These are phyloP conservation scores for Mimosa pudica DNA, from an alignment of 306 rosid genomes.

Conservation along the genomic window DNA sequence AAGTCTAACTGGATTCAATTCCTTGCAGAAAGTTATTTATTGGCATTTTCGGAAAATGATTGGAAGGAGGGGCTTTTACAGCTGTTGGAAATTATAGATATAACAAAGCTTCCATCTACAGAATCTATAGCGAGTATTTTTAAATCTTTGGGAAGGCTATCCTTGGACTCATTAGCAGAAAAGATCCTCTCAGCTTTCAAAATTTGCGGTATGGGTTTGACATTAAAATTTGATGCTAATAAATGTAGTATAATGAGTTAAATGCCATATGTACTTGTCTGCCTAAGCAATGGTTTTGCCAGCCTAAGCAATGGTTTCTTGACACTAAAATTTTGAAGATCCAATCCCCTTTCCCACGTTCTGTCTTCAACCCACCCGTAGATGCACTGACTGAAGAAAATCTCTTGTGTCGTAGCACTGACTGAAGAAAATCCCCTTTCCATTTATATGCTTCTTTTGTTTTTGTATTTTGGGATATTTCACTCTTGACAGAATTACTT, in stretches of 20 bases:
- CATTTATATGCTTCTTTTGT: background rate
- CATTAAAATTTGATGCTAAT: background rate
- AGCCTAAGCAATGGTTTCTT: background rate
- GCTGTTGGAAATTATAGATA: constrained; percentile 61
- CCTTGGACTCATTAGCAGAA: constrained; percentile 56
- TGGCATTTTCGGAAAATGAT: constrained; percentile 79
- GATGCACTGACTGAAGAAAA: background rate
- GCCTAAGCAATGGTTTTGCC: background rate
- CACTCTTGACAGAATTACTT: background rate
- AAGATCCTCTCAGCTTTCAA: constrained; percentile 58
- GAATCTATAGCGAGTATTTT: constrained; percentile 50
- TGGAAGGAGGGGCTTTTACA: constrained; percentile 58
- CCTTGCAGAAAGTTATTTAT: constrained; percentile 72
- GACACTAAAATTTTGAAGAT: background rate
- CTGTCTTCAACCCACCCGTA: background rate
- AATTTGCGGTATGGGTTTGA: constrained; percentile 55
- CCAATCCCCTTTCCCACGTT: background rate
- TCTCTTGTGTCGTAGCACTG: background rate
- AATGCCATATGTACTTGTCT: background rate
- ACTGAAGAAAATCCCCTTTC: background rate
- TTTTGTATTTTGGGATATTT: background rate
- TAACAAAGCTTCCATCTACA: constrained; percentile 53
- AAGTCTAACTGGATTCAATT: constrained; percentile 32
- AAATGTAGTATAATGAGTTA: background rate
- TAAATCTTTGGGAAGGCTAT: constrained; percentile 68